A percentile compares a stretch with the other conserved stretches of the same genome.
Conservation (phyloP, 345 rosid genomes). For the Rhodomyrtus tomentosa region DNA sequence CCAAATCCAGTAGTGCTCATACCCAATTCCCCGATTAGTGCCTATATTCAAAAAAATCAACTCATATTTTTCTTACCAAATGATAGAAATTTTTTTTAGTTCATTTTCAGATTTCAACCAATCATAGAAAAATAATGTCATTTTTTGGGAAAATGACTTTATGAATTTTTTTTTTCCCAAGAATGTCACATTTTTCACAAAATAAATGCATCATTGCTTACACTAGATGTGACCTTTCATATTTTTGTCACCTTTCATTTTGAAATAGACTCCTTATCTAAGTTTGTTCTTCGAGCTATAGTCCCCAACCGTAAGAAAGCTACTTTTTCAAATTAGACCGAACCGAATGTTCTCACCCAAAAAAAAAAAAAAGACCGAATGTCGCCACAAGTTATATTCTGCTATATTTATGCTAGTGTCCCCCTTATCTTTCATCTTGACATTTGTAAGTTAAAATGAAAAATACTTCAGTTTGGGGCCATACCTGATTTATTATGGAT, state of each 20-base stretch:
- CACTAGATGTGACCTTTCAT: neutral
- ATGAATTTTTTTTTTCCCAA: too few relatives aligned
- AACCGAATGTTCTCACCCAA: neutral
- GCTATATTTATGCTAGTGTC: neutral
- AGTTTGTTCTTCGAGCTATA: neutral
- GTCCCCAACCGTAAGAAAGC: neutral
- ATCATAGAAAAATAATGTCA: too few relatives aligned
- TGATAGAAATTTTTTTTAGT: too few relatives aligned
- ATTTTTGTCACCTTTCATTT: neutral
- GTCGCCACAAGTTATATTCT: neutral
- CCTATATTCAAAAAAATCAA: too few relatives aligned
- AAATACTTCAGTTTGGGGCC: neutral
- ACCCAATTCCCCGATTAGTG: too few relatives aligned
- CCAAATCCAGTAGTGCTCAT: too few relatives aligned
- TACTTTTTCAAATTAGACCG: neutral
- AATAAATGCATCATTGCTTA: too few relatives aligned
- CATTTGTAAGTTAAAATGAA: neutral
- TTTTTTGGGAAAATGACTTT: too few relatives aligned
- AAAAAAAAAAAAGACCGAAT: neutral
- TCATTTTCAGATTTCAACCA: too few relatives aligned
- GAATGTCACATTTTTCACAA: too few relatives aligned
- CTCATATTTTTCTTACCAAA: too few relatives aligned
- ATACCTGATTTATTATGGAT: neutral
- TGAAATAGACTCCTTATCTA: neutral
- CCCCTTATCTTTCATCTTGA: neutral